phyloP scores from a whole-genome alignment of 1,284 basidiomycete genomes.

The Trametes hirsuta region DNA sequence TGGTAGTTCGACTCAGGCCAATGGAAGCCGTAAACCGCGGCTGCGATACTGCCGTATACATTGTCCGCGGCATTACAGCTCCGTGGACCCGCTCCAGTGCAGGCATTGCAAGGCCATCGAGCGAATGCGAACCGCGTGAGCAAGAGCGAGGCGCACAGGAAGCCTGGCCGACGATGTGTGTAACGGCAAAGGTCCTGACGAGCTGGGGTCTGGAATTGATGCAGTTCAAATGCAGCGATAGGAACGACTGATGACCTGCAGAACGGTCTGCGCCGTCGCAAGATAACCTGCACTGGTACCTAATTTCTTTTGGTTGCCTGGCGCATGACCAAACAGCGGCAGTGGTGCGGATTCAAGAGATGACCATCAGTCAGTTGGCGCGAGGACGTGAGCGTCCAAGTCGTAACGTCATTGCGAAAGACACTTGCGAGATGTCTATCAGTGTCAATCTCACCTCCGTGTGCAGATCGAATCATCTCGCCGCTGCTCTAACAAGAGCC shows the following conservation, averaged over 20 bases:
- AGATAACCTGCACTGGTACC: not conserved
- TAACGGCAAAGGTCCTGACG: not conserved
- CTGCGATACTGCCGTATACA: not conserved
- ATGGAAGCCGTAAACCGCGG: not conserved
- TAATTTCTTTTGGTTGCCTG: constrained; percentile 3
- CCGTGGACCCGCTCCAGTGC: not conserved
- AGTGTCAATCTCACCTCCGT: too few relatives aligned
- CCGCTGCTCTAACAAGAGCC: too few relatives aligned
- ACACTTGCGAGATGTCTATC: too few relatives aligned
- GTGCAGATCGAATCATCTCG: too few relatives aligned
- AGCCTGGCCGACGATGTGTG: not conserved
- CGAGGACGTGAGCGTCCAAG: too few relatives aligned
- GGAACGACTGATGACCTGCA: not conserved
- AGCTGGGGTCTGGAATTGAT: not conserved
- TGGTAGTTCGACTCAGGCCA: not conserved
- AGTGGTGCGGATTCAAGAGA: not conserved
- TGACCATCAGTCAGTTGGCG: too few relatives aligned
- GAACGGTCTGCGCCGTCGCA: not conserved
- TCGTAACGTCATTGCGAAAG: too few relatives aligned
- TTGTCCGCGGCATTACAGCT: not conserved
- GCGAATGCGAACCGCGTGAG: not conserved
- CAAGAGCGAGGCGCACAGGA: constrained; percentile 4
- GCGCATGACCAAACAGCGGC: constrained; percentile 6
- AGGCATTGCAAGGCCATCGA: constrained; percentile 2
- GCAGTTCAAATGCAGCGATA: not conserved